Base-by-base conservation (phyloP, 306 rosid species). In the Cicer cuneatum region DNA sequence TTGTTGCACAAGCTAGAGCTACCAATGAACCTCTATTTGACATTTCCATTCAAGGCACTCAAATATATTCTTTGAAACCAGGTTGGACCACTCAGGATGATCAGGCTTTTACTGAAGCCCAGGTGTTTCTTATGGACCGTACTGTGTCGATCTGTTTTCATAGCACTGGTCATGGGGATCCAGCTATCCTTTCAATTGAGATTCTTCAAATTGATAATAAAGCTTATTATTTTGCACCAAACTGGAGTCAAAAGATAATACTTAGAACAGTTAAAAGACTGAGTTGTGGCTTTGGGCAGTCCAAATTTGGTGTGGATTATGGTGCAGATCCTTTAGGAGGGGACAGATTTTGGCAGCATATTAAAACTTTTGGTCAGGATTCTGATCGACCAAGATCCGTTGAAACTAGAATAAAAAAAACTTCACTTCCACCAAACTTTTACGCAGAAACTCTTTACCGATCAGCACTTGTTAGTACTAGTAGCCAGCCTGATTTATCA, bases 91-190 rank as follows among this genome's bases (percentile, higher is more conserved):
- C 1, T 74, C 74, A 47, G 7, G 97, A 92, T 74, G 99, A 94
- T 75, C 88, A 87, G 76, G 79, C 78, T 58, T 94, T 94, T 83
- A 85, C 92, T 2, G 96, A 92, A 80, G 89, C 94, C 42, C 86
- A 64, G 29, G 86, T 90, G 47, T 86, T 82, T 90, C 88, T 94
- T 69, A 74, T 5, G 48, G 86, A 92, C 75, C 85, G 88, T 66
- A 83, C 96, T 37, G 92, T 84, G 59, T 94, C 96, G 43, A 69
- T 94, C 65, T 94, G 99, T 83, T 94, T 94, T 43, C 99, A 94
- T 78, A 87, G 96, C 81, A 94, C 99, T 1, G 99, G 99, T 59
- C 99, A 94, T 70, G 99, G 99, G 59, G 99, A 92, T 86, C 99
- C 99, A n/a, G 87, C 97, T 21, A 84, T 94, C n/a, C 87, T 94